These are phyloP conservation scores for Alternaria longipes DNA, from an alignment of 2,329 filamentous ascomycete genomes.

Conservation along the genomic window DNA sequence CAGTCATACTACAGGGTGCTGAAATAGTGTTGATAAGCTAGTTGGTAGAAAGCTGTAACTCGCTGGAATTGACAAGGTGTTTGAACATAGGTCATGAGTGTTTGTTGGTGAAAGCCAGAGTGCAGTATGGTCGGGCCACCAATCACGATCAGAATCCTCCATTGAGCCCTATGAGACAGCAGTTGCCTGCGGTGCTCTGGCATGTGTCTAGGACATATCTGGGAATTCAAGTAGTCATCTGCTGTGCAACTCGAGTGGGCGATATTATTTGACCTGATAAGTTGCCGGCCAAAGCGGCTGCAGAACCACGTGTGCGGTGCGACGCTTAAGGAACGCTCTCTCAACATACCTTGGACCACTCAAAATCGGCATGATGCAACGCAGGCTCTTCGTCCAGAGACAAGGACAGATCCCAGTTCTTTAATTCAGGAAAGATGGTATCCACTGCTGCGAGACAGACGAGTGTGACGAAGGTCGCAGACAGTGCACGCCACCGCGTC, in stretches of 20 bases:
- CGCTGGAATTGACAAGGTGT: background rate
- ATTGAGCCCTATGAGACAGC: background rate
- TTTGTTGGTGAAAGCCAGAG: background rate
- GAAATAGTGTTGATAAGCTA: background rate
- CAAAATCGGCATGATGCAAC: constrained; percentile 16
- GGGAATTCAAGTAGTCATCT: constrained; percentile 4
- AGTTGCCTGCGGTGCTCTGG: background rate
- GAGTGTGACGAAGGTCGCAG: constrained; percentile 27
- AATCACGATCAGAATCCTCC: background rate
- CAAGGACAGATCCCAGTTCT: constrained; percentile 15
- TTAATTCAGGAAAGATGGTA: constrained; percentile 27
- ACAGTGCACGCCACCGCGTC: constrained; percentile 20
- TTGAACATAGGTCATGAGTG: background rate
- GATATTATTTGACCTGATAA: constrained; percentile 14
- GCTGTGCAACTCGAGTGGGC: constrained; percentile 2
- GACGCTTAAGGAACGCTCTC: constrained; percentile 10
- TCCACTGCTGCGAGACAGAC: constrained; percentile 30
- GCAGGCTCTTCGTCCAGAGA: constrained; percentile 6
- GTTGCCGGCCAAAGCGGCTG: constrained; percentile 9
- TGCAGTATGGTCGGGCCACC: constrained; percentile 3
- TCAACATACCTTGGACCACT: constrained; percentile 38
- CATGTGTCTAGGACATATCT: background rate
- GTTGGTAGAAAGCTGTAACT: background rate
- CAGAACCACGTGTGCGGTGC: constrained; percentile 11
- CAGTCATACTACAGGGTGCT: background rate